A percentile compares a stretch with the other conserved stretches of the same genome.
Evolutionary conservation across 1,284 basidiomycete genomes (phyloP).

Genomic region (Trichosporon faecale): DNA sequence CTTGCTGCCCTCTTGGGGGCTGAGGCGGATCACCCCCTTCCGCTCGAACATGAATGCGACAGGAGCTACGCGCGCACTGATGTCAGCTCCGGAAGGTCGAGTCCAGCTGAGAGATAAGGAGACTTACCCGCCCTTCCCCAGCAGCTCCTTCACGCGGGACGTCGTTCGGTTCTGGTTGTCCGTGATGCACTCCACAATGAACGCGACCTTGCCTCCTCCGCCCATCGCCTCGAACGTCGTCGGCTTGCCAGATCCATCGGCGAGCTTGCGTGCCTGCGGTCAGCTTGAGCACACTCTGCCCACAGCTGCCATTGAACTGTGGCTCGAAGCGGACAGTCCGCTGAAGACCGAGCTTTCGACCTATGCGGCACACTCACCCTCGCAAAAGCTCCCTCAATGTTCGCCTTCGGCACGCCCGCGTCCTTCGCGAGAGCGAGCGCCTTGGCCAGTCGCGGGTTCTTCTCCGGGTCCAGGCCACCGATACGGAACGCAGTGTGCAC

Average conservation of each 20-base stretch:
- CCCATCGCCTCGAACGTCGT: conserved; percentile 69
- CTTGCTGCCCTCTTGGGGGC: conserved; percentile 42
- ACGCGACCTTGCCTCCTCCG: conserved; percentile 61
- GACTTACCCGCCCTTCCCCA: conserved; percentile 62
- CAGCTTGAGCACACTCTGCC: not conserved
- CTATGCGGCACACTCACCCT: conserved; percentile 57
- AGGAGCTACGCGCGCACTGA: conserved; percentile 66
- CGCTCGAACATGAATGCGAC: conserved; percentile 74
- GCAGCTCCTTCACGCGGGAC: conserved; percentile 61
- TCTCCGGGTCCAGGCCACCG: conserved; percentile 67
- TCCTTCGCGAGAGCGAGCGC: conserved; percentile 64
- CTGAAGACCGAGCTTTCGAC: not conserved
- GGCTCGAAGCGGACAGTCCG: not conserved
- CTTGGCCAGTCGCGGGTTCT: conserved; percentile 63
- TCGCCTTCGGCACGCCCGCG: conserved; percentile 70
- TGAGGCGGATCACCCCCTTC: conserved; percentile 63
- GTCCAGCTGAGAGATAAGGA: not conserved
- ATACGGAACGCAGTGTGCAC: conserved; percentile 64
- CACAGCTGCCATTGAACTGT: not conserved
- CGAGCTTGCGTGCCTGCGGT: conserved; percentile 31
- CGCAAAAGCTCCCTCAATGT: conserved; percentile 67
- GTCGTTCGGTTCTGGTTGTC: conserved; percentile 71
- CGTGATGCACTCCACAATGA: conserved; percentile 74
- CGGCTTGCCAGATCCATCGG: conserved; percentile 42
- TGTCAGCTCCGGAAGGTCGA: not conserved